Conservation (phyloP, 1,284 basidiomycete genomes). For the Psilocybe mexicana region DNA sequence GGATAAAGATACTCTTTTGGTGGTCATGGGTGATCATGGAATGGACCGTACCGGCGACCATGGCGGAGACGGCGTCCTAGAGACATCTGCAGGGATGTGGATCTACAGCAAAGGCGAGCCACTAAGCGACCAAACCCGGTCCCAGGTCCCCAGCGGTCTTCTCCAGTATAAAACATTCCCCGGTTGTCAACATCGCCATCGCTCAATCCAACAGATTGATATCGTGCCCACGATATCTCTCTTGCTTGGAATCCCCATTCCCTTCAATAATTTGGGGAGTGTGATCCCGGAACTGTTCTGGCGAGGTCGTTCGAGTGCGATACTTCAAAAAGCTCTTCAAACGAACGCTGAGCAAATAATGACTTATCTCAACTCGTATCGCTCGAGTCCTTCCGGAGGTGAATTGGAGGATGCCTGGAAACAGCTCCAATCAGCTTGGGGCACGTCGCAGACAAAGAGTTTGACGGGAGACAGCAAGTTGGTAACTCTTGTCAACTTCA, state of each 20-base stretch:
- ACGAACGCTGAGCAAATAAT: slow-evolving; percentile 81
- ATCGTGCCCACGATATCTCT: slow-evolving; percentile 89
- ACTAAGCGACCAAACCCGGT: slow-evolving; percentile 35
- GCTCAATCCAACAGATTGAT: slow-evolving; percentile 91
- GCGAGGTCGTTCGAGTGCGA: slow-evolving; percentile 35
- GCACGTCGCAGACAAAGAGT: slow-evolving; percentile 24
- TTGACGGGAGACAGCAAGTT: slow-evolving; percentile 33
- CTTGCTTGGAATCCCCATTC: slow-evolving; percentile 91
- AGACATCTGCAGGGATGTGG: slow-evolving; percentile 90
- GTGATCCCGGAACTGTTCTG: slow-evolving; percentile 91
- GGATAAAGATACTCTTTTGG: slow-evolving; percentile 84
- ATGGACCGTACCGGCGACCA: slow-evolving; percentile 97
- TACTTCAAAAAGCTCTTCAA: slow-evolving; percentile 57
- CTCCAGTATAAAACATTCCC: slow-evolving; percentile 65
- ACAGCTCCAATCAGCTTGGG: slow-evolving; percentile 51
- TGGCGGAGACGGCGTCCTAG: slow-evolving; percentile 87
- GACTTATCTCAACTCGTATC: slow-evolving; percentile 79
- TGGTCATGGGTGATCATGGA: slow-evolving; percentile 95
- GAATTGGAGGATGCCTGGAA: slow-evolving; percentile 72
- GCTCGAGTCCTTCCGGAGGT: slow-evolving; percentile 61
- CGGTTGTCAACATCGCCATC: slow-evolving; percentile 51
- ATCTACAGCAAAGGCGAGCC: slow-evolving; percentile 77
- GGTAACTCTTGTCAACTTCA: slow-evolving; percentile 53
- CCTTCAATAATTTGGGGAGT: slow-evolving; percentile 92
- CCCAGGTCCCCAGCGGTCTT: slow-evolving; percentile 44